Base-by-base conservation (phyloP, 2,329 filamentous ascomycete genomes). In the Ophiostoma sp. region DNA sequence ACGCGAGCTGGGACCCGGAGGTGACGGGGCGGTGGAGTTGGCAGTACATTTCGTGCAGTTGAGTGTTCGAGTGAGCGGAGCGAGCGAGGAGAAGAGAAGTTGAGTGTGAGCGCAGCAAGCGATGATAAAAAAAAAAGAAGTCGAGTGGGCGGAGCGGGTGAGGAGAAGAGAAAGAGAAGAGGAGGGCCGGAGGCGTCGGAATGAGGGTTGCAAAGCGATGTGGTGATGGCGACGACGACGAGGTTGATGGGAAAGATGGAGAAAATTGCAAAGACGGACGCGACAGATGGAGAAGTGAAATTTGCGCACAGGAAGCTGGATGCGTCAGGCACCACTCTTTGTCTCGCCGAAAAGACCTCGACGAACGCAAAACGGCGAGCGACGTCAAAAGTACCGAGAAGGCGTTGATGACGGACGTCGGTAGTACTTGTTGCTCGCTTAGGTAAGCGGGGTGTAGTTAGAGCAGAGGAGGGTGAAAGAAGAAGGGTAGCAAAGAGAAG, bases 21-120 rank as follows among this genome's bases (percentile, higher is more conserved):
- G 69, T 70, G 47, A 70, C 66, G 58, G 69, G 69, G 38, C 66
- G 66, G 36, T 68, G 69, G 4, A 70, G 67, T 52, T 70, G 66
- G 62, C 69, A 70, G 65, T 68, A 70, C 69, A 70, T 70, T 66
- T 58, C 41, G 38, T 7, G 38, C 27, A 27, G 27, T 27, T 11
- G 60, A 42, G 60, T 18, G 16, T 2, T 1, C 18, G 58, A 41
- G 38, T 14, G 42, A 55, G 49, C 40, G 66, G 38, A 45, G 40
- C 9, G 41, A 45, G n/a, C 18, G n/a, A 60, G 5, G 47, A 36
- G 41, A 45, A 45, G 41, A 44, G 41, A 6, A 62, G 6, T 0
- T 9, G n/a, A 6, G 18, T 42, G 38, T 27, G 27, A 27, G 27
- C 27, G 42, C 12, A 12, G 42, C 42, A 44, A 44, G 42, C 42